These are phyloP conservation scores for Penicillium vulpinum DNA, from an alignment of 2,329 filamentous ascomycete species.

Conservation along the genomic window DNA sequence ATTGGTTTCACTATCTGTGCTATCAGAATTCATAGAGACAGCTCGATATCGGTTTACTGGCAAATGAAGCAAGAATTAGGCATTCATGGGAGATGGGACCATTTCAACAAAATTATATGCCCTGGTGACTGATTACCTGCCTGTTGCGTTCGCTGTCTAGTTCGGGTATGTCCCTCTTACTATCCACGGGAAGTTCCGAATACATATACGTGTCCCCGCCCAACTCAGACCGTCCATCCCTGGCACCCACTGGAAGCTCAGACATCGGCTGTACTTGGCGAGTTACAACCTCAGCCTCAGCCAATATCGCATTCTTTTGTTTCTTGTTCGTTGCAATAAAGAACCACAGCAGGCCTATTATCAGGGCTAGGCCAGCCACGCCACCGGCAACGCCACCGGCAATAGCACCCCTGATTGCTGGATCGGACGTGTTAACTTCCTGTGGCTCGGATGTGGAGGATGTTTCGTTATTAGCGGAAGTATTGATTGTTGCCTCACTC, in stretches of 20 bases:
- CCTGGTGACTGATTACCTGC: background rate
- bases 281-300: background rate
- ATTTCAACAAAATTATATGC: too few relatives aligned
- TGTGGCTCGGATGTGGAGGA: background rate
- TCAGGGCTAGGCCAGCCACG: constrained; percentile 9
- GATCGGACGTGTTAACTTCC: background rate
- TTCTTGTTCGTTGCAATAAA: background rate
- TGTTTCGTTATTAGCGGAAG: background rate
- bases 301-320: background rate
- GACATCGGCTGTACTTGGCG: background rate
- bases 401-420: constrained; percentile 7
- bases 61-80: too few relatives aligned
- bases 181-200: background rate
- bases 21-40: too few relatives aligned
- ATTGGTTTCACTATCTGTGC: too few relatives aligned
- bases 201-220: background rate
- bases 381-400: constrained; percentile 15
- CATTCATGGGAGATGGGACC: too few relatives aligned
- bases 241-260: background rate
- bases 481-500: background rate
- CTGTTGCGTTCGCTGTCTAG: background rate
- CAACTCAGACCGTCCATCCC: background rate
- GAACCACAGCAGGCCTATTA: constrained; percentile 1
- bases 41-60: too few relatives aligned
- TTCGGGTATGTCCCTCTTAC: background rate